phyloP scores from a whole-genome alignment of 2,329 filamentous ascomycete species.

The Fusarium sp. region DNA sequence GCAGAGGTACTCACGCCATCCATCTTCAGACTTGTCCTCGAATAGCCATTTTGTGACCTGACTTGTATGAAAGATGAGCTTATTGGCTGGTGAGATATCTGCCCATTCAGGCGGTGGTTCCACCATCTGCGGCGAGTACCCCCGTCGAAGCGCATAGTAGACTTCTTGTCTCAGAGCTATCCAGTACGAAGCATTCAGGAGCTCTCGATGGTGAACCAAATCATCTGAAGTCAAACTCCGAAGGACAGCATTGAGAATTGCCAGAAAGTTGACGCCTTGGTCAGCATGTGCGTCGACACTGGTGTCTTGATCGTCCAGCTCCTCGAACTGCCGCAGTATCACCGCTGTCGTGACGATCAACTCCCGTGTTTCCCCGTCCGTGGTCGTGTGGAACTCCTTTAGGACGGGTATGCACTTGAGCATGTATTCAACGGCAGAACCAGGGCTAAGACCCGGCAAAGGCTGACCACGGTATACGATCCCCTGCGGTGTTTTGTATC shows the following conservation, averaged over 20 bases:
- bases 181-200: constrained; percentile 36
- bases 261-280: constrained; percentile 32
- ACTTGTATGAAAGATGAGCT: constrained; percentile 34
- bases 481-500: constrained; percentile 15
- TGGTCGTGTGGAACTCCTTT: constrained; percentile 33
- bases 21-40: constrained; percentile 21
- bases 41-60: constrained; percentile 38
- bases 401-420: constrained; percentile 31
- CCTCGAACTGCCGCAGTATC: constrained; percentile 35
- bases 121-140: constrained; percentile 35
- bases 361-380: constrained; percentile 33
- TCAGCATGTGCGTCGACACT: background rate
- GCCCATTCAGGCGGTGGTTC: constrained; percentile 34
- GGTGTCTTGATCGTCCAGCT: constrained; percentile 28
- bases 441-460: constrained; percentile 6
- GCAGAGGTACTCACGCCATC: constrained; percentile 23
- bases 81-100: constrained; percentile 37
- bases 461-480: constrained; percentile 31
- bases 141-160: constrained; percentile 28
- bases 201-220: constrained; percentile 19
- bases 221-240: constrained; percentile 31
- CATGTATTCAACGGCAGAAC: constrained; percentile 39
- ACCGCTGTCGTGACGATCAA: constrained; percentile 33
- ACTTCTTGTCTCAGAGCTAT: constrained; percentile 38
- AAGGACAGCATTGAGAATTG: constrained; percentile 31